A percentile compares a stretch with the other conserved stretches of the same genome.
Evolutionary conservation across 2,329 filamentous ascomycete genomes (phyloP).

Genomic region (Helminthosporium solani): DNA sequence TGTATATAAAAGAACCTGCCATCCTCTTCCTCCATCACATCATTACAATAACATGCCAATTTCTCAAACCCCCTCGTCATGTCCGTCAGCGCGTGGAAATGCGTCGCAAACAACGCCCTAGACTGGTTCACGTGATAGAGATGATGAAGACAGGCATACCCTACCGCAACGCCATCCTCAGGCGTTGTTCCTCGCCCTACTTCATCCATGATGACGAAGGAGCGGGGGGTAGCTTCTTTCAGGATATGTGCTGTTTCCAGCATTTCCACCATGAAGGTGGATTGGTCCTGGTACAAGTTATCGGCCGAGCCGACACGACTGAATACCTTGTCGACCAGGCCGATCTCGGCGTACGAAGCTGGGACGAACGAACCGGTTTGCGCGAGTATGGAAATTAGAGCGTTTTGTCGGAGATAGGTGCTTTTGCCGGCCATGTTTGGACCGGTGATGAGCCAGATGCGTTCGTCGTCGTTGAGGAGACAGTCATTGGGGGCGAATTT

Average conservation of each 20-base stretch:
- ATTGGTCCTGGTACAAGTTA: slow-evolving; percentile 91
- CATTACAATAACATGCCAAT: slow-evolving; percentile 82
- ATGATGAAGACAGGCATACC: slow-evolving; percentile 84
- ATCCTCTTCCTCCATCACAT: slow-evolving; percentile 70
- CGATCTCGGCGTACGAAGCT: slow-evolving; percentile 79
- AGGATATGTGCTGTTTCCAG: slow-evolving; percentile 91
- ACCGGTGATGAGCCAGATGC: slow-evolving; percentile 67
- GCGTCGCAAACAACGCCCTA: slow-evolving; percentile 87
- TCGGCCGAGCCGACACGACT: slow-evolving; percentile 86
- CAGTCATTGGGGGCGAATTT: slow-evolving; percentile 86
- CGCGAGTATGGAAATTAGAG: slow-evolving; percentile 87
- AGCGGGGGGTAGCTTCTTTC: slow-evolving; percentile 75
- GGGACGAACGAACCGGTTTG: slow-evolving; percentile 93
- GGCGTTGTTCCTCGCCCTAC: slow-evolving; percentile 93
- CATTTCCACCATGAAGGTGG: slow-evolving; percentile 99
- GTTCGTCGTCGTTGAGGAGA: slow-evolving; percentile 74
- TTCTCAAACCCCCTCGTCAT: slow-evolving; percentile 62
- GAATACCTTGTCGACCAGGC: slow-evolving; percentile 94
- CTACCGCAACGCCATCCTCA: slow-evolving; percentile 85
- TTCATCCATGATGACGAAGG: slow-evolving; percentile 97
- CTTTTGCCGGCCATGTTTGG: slow-evolving; percentile 99
- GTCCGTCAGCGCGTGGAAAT: slow-evolving; percentile 85
- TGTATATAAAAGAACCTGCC: slow-evolving; percentile 80
- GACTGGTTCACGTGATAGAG: slow-evolving; percentile 75
- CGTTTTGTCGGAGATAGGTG: slow-evolving; percentile 94